Conservation (phyloP, 75 land plant species). For the Selaginella tamariscina region DNA sequence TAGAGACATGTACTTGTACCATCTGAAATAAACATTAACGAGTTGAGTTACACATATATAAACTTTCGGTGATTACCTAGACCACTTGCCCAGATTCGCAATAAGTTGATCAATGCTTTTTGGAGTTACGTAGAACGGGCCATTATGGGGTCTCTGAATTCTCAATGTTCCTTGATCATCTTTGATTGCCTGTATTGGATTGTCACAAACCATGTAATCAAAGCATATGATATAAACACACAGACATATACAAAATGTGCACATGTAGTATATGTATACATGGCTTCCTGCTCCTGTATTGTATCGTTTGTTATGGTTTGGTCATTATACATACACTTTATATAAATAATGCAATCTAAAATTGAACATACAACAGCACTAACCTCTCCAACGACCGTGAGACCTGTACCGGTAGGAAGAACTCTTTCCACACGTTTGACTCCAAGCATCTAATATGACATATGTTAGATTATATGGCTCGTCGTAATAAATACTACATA, state of each 20-base stretch:
- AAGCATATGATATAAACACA: too few species aligned
- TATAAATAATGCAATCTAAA: neutral
- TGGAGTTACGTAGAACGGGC: conserved; percentile 94
- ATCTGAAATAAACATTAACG: conserved; percentile 26
- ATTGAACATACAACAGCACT: neutral
- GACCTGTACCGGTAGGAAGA: conserved; percentile 80
- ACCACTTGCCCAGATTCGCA: conserved; percentile 74
- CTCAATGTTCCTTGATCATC: conserved; percentile 80
- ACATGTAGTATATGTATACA: too few species aligned
- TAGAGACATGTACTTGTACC: conserved; percentile 77
- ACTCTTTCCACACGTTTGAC: conserved; percentile 92
- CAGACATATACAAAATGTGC: too few species aligned
- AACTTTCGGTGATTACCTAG: conserved; percentile 36
- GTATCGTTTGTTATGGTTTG: too few species aligned
- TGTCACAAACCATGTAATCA: neutral
- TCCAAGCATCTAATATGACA: conserved; percentile 71
- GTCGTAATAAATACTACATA: too few species aligned
- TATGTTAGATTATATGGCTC: neutral
- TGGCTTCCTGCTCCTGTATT: too few species aligned
- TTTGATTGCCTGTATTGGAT: conserved; percentile 53
- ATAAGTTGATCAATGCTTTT: conserved; percentile 84
- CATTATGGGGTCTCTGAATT: conserved; percentile 80
- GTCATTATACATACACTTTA: too few species aligned
- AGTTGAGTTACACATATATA: neutral
- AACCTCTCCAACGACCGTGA: conserved; percentile 99